These are phyloP conservation scores for Cylindricascospora bacillispora DNA, from an alignment of 1,139 yeast species.

Conservation along the genomic window DNA sequence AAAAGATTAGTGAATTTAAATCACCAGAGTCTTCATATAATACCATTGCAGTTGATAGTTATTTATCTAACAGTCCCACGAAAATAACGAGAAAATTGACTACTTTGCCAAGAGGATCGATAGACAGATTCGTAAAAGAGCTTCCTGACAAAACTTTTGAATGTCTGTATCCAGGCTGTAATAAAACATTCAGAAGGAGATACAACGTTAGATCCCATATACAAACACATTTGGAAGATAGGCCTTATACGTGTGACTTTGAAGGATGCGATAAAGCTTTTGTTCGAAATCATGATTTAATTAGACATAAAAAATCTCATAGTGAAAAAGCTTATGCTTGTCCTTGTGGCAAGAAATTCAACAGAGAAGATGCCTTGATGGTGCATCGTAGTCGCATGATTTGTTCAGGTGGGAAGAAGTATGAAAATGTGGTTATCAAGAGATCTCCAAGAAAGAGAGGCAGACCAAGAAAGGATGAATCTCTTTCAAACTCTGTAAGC, in stretches of 20 bases:
- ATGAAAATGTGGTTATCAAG: slow-evolving; percentile 24
- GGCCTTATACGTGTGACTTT: slow-evolving; percentile 64
- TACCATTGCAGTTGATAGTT: slow-evolving; percentile 1
- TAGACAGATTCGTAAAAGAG: slow-evolving; percentile 71
- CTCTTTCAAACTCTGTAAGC: slow-evolving; percentile 4
- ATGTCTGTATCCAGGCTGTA: slow-evolving; percentile 71
- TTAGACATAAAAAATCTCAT: slow-evolving; percentile 85
- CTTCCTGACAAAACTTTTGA: slow-evolving; percentile 42
- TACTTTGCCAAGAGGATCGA: slow-evolving; percentile 77
- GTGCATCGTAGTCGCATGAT: slow-evolving; percentile 72
- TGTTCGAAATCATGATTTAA: slow-evolving; percentile 82
- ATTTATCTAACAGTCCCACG: slow-evolving; percentile 12
- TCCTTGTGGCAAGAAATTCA: slow-evolving; percentile 85
- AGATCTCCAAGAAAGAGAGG: slow-evolving; percentile 23
- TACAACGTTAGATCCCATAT: slow-evolving; percentile 95
- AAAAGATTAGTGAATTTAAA: slow-evolving; percentile 19
- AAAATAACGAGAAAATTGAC: slow-evolving; percentile 36
- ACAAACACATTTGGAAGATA: slow-evolving; percentile 89
- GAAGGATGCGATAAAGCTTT: slow-evolving; percentile 58
- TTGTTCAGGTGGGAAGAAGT: slow-evolving; percentile 55
- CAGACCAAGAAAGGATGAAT: slow-evolving; percentile 18
- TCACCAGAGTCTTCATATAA: slow-evolving; percentile 10
- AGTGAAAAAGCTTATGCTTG: slow-evolving; percentile 63
- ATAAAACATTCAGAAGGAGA: slow-evolving; percentile 72
- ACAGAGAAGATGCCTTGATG: slow-evolving; percentile 77